Conservation (phyloP, 352 stramenopile genomes). For the Globisporangium lucens region DNA sequence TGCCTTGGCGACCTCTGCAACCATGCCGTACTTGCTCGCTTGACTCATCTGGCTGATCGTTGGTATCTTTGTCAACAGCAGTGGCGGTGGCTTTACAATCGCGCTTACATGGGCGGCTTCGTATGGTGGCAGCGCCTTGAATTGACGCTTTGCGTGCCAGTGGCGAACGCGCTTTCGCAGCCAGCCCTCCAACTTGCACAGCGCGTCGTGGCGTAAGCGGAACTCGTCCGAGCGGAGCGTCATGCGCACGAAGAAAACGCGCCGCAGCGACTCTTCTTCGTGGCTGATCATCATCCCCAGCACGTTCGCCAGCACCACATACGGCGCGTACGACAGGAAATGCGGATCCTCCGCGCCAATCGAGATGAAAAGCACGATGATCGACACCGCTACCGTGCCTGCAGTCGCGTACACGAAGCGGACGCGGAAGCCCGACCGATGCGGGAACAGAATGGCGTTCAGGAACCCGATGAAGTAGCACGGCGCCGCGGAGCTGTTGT, state of each 20-base stretch:
- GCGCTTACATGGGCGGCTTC: neutral
- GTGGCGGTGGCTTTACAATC: neutral
- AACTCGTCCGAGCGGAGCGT: neutral
- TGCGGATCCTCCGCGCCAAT: constrained; percentile 18
- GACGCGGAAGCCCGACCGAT: neutral
- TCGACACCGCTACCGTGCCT: neutral
- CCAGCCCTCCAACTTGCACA: neutral
- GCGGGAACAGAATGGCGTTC: neutral
- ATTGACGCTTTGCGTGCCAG: neutral
- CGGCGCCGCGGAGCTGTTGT: constrained; percentile 15
- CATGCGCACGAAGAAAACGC: constrained; percentile 32
- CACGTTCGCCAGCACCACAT: constrained; percentile 30
- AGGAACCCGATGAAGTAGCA: neutral
- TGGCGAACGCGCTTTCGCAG: neutral
- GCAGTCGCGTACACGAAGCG: neutral
- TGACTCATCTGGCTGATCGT: neutral
- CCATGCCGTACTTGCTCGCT: neutral
- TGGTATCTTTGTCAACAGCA: neutral
- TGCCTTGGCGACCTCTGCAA: neutral
- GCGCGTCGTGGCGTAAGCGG: neutral
- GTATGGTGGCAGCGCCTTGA: neutral
- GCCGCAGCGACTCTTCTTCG: constrained; percentile 44
- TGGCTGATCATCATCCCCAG: constrained; percentile 43
- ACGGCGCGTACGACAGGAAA: constrained; percentile 27
- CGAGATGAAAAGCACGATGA: neutral